Conservation (phyloP, 208 protist species). For the Herpetomonas tarakana region DNA sequence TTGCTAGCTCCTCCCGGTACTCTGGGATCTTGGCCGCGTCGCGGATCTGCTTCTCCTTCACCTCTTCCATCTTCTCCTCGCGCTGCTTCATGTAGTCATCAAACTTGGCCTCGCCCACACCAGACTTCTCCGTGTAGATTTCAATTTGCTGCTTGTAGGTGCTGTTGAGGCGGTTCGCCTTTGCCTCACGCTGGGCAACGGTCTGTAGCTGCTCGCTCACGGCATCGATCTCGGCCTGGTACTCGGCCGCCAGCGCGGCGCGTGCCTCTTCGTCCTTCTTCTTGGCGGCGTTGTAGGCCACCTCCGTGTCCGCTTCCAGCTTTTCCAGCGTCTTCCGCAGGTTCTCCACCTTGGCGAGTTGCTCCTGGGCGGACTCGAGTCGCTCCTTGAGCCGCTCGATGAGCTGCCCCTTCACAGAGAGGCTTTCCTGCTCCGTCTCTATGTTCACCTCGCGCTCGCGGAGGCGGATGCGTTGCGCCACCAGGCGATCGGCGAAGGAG, state of each 20-base stretch:
- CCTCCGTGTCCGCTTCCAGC: conserved; percentile 39
- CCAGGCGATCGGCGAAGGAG: conserved; percentile 38
- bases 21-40: conserved; percentile 31
- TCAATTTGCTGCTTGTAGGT: conserved; percentile 55
- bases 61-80: conserved; percentile 37
- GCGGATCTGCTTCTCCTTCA: conserved; percentile 35
- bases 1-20: conserved; percentile 33
- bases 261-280: conserved; percentile 40
- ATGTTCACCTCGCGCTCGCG: conserved; percentile 41
- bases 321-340: conserved; percentile 39
- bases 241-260: conserved; percentile 28
- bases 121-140: conserved; percentile 47
- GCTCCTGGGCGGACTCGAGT: conserved; percentile 25
- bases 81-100: conserved; percentile 42
- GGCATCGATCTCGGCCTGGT: conserved; percentile 38
- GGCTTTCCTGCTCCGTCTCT: conserved; percentile 30
- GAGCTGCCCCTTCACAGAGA: conserved; percentile 27
- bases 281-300: conserved; percentile 35
- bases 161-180: conserved; percentile 27
- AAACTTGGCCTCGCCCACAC: conserved; percentile 42
- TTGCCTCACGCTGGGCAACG: conserved; percentile 33
- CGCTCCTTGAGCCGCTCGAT: conserved; percentile 27
- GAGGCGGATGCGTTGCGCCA: conserved; percentile 54
- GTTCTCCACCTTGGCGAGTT: conserved; percentile 35
- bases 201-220: conserved; percentile 40